Evolutionary conservation across 805 yeast species (phyloP), one percentile per base, ranked within the genome.

Genomic region (Candida cerambycidarum): DNA sequence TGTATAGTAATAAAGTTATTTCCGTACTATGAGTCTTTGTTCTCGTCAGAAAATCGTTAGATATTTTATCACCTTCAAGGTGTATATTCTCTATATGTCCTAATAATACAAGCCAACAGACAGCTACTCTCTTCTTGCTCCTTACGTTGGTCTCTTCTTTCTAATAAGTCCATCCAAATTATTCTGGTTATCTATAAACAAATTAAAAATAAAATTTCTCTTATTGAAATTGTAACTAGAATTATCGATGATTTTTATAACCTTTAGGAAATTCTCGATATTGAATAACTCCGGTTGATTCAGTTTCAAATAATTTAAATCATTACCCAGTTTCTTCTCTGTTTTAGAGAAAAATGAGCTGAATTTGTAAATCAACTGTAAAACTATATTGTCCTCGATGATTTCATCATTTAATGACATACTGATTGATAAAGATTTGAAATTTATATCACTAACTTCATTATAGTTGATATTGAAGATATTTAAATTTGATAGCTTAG

Each of bases 161-260:
- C 44, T 49, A 6, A 33, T 39, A 32, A 49, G 42, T 1, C n/a
- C 31, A 15, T 49, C 53, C 17, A 49, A 36, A 14, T 44, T 32
- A 13, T 25, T 65, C 24, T 67, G 67, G 48, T 76, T 75, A 41
- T 78, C 76, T 17, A 61, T 49, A 50, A 86, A 78, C 41, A 85
- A 63, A 32, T 82, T 90, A 53, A 83, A 75, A 12, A 89, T 65
- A 54, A 81, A 83, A 48, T 79, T 72, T 28, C 95, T 66, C 14
- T 79, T 79, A 3, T 78, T 77, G 40, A 77, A 79, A 49, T 82
- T 77, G 60, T 79, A 85, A 73, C 75, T 69, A 63, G 89, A 58
- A 60, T 68, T 51, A 71, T 85, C 73, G 72, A 73, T 53, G 68
- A 72, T 42, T 63, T 71, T 62, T 70, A 68, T 39, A 68, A 80